phyloP scores from a whole-genome alignment of 2,329 filamentous ascomycete species.

The Neopestalotiopsis rosae region DNA sequence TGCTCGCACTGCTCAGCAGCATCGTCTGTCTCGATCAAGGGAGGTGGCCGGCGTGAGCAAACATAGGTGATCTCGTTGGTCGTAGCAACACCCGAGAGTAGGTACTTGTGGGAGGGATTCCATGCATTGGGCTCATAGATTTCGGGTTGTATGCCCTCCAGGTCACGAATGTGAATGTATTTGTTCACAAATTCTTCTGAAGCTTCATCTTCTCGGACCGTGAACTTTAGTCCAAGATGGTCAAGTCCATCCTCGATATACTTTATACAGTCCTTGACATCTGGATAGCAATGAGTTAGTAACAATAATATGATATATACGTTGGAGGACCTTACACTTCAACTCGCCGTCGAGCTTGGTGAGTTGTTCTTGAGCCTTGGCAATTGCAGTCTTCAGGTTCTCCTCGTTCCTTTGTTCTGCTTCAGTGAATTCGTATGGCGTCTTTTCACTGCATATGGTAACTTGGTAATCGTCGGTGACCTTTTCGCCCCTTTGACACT shows the following conservation, averaged over 20 bases:
- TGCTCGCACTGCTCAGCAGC: constrained; percentile 45
- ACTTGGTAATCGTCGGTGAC: constrained; percentile 27
- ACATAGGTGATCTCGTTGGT: constrained; percentile 54
- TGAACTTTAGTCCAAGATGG: constrained; percentile 34
- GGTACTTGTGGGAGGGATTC: constrained; percentile 48
- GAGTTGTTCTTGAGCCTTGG: constrained; percentile 38
- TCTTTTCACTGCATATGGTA: constrained; percentile 41
- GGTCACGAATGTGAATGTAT: constrained; percentile 28
- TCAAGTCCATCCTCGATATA: constrained; percentile 27
- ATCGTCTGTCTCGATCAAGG: constrained; percentile 49
- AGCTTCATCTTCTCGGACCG: constrained; percentile 36
- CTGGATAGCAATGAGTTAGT: constrained; percentile 22
- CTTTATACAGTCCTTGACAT: constrained; percentile 23
- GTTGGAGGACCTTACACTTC: constrained; percentile 37
- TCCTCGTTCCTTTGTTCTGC: constrained; percentile 36
- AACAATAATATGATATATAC: background rate
- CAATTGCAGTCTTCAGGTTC: constrained; percentile 40
- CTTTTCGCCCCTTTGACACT: constrained; percentile 23
- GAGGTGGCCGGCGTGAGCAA: constrained; percentile 48
- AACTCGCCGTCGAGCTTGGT: constrained; percentile 39
- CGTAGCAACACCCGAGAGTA: constrained; percentile 57
- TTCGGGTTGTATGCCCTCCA: constrained; percentile 22
- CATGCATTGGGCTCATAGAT: constrained; percentile 41
- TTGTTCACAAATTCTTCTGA: constrained; percentile 27
- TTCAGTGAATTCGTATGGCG: constrained; percentile 41